A percentile compares a stretch with the other conserved stretches of the same genome.
Evolutionary conservation across 2,329 filamentous ascomycete species (phyloP).

Genomic region (Sclerotinia spermophila): DNA sequence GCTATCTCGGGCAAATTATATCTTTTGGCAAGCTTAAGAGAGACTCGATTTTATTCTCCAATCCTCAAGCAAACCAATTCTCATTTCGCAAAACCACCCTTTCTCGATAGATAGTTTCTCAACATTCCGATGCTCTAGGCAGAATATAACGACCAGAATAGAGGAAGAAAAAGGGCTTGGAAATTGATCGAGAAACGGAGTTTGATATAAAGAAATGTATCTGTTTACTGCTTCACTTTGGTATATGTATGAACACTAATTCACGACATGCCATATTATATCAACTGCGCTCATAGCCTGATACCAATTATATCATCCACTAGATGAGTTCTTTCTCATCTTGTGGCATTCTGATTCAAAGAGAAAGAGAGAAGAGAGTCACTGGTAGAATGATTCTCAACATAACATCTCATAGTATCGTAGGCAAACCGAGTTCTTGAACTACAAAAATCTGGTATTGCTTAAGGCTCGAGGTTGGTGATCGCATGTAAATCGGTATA

Average conservation of each 20-base stretch:
- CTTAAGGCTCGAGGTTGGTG: not conserved
- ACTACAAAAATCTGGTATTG: not conserved
- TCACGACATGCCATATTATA: not conserved
- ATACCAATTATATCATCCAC: not conserved
- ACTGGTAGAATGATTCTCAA: not conserved
- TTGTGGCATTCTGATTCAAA: fast-evolving
- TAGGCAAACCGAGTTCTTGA: not conserved
- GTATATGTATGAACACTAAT: not conserved
- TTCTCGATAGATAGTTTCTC: no score
- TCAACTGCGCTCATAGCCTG: not conserved
- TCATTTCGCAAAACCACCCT: not conserved
- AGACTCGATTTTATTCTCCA: not conserved
- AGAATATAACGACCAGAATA: fast-evolving
- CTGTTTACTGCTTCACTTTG: no score
- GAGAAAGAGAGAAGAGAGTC: no score
- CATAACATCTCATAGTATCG: not conserved
- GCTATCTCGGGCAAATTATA: not conserved
- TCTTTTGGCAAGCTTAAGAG: no score
- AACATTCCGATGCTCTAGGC: fast-evolving
- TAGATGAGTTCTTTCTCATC: not conserved
- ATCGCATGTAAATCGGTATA: not conserved
- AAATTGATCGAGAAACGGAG: no score
- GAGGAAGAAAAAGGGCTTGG: not conserved
- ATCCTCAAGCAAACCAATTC: not conserved
- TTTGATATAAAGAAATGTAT: not conserved